Conservation (phyloP, 1,284 basidiomycete species). For the Erythrobasidium hasegawianum region DNA sequence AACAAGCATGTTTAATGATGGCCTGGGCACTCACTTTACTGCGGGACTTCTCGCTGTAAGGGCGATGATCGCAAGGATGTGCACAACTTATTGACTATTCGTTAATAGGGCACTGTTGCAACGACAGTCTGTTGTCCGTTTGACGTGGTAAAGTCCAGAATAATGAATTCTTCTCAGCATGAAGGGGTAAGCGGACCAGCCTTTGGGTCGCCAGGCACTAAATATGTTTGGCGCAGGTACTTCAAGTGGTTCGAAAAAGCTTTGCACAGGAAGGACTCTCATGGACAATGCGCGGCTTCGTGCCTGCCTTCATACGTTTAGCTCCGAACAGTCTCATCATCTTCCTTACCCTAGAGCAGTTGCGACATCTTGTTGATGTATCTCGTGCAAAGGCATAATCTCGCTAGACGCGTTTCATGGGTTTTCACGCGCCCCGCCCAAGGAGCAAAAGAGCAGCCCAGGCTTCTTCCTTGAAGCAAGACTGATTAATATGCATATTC, state of each 20-base stretch:
- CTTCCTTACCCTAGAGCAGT: slow-evolving; percentile 24
- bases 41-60: slow-evolving; percentile 69
- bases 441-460: no score
- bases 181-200: slow-evolving; percentile 59
- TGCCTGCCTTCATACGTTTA: slow-evolving; percentile 46
- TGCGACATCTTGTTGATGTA: slow-evolving; percentile 22
- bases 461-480: no score
- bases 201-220: no score
- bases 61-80: background rate
- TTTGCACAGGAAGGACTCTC: slow-evolving; percentile 73
- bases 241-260: slow-evolving; percentile 66
- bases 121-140: slow-evolving; percentile 92
- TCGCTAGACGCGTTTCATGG: no score
- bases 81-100: background rate
- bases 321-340: slow-evolving; percentile 23
- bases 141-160: slow-evolving; percentile 77
- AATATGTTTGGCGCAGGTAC: slow-evolving; percentile 57
- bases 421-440: no score
- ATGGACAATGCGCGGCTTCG: slow-evolving; percentile 82
- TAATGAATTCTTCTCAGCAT: slow-evolving; percentile 83
- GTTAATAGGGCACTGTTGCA: slow-evolving; percentile 66
- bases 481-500: no score
- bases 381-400: slow-evolving; percentile 1
- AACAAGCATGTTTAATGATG: slow-evolving; percentile 68
- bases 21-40: slow-evolving; percentile 73